Conservation (phyloP, 257 asterid species). For the Primulina huaijiensis region DNA sequence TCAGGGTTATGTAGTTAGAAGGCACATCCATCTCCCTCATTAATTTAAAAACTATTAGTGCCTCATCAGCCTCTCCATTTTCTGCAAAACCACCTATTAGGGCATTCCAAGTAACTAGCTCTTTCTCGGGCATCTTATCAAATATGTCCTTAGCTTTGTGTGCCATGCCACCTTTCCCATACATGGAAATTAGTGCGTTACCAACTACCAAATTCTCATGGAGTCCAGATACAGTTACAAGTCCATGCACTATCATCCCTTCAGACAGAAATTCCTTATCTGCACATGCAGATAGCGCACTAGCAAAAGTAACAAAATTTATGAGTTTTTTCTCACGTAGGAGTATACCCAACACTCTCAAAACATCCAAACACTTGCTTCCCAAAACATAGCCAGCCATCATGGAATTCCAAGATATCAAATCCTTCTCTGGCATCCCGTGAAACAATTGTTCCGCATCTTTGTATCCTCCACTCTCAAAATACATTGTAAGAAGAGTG, state of each 20-base stretch:
- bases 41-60: conserved; percentile 31
- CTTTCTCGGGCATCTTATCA: conserved; percentile 36
- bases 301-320: conserved; percentile 35
- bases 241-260: conserved; percentile 43
- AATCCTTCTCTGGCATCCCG: conserved; percentile 36
- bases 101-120: conserved; percentile 56
- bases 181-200: conserved; percentile 74
- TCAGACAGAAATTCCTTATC: conserved; percentile 33
- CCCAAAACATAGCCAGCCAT: not conserved
- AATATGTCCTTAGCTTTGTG: conserved; percentile 37
- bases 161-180: conserved; percentile 41
- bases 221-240: conserved; percentile 33
- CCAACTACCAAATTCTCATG: conserved; percentile 61
- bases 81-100: conserved; percentile 46
- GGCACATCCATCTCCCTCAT: conserved; percentile 35
- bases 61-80: conserved; percentile 30
- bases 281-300: conserved; percentile 28
- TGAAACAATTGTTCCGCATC: conserved; percentile 59
- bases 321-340: conserved; percentile 24
- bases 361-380: conserved; percentile 31
- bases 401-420: no score
- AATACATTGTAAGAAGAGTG: conserved; percentile 77
- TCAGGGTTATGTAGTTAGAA: conserved; percentile 43
- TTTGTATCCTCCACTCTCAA: conserved; percentile 44
- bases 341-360: not conserved